Base-by-base conservation (phyloP, 139 green algal species). In the Chlamydomonas asymmetrica region DNA sequence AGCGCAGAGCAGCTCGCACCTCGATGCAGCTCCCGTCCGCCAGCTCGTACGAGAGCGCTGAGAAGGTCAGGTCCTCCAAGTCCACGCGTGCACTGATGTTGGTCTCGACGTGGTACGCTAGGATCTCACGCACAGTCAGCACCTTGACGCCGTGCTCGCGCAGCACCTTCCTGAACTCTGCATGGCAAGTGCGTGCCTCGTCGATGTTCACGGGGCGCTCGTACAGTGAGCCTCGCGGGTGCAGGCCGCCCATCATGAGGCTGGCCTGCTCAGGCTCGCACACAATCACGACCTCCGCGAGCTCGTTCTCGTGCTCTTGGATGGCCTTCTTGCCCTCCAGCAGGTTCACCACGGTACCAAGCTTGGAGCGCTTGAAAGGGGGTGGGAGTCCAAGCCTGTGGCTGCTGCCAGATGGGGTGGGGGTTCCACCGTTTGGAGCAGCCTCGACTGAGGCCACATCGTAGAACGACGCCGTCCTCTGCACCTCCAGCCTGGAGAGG, bases 181-280 rank as follows among this genome's bases (percentile, higher is more conserved):
- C 80, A 74, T 98, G 94, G 37, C 94, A 88, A 27, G 78, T 43
- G 62, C 90, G 90, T 57, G 92, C 91, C 23, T 82, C 84, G n/a
- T 97, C 91, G 60, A 98, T 88, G 86, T 98, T 97, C 69, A 98
- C 88, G 20, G 94, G 93, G 25, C 91, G 88, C 80, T 98, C 94
- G 76, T 94, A 98, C 63, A 98, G 82, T 1, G 92, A 95, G 31
- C 92, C 94, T 20, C 90, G 74, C 13, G 94, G 94, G 86, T 98
- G 94, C 52, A 98, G 84, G 31, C 91, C 94, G 25, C 94, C 94
- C 94, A 98, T 97, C 86, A 96, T 95, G 32, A 97, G 84, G 0
- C 85, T 92, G n/a, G 88, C 86, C 23, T 92, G 89, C 83, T 97
- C 91, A 1, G 94, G 94, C 80, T 97, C 93, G 72, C 92, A 97